Evolutionary conservation across 2,329 filamentous ascomycete genomes (phyloP), one percentile per base, ranked within the genome.

Genomic region (Beauveria medogensis): DNA sequence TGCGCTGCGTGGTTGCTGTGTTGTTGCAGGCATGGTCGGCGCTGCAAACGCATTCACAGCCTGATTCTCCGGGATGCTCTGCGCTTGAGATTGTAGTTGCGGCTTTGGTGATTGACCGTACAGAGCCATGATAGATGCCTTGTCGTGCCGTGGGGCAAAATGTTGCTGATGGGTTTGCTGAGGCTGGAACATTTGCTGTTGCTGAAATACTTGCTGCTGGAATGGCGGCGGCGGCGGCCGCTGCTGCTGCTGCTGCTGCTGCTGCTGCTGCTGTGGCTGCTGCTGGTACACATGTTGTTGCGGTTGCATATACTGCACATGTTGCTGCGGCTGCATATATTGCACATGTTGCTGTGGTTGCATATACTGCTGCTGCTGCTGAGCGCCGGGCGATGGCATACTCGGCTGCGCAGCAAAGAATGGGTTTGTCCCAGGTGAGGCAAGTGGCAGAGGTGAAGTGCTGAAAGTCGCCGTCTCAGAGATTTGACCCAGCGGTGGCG

Each of bases 41-140:
- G 70, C 65, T 22, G 73, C 65, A 18, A 61, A 53, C 20, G 68
- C 53, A 55, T 67, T 67, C 10, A 67, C 62, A 37, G 62, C 55
- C 37, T 72, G 69, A 52, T 68, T 71, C 52, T 71, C 69, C 5
- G 69, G 66, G 34, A 72, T 72, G 53, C 65, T 70, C 10, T 68
- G 63, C 14, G 67, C 65, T 37, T 69, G 65, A 53, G 64, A 53
- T 30, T 70, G 69, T 59, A 70, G 67, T 28, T 67, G 69, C 9
- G 64, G 66, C 28, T 69, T 72, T 55, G 84, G 80, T 8, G 82
- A 79, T 44, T 86, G 82, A 69, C 83, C 86, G 73, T 90, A 93
- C 12, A 94, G 74, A 6, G 90, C 87, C 71, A 93, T 78, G 62
- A 94, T 93, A 5, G 87, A 87, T 3, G 83, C 84, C 64, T 89